phyloP scores from a whole-genome alignment of 2,329 filamentous ascomycete genomes.

The Thielaviopsis punctulata region DNA sequence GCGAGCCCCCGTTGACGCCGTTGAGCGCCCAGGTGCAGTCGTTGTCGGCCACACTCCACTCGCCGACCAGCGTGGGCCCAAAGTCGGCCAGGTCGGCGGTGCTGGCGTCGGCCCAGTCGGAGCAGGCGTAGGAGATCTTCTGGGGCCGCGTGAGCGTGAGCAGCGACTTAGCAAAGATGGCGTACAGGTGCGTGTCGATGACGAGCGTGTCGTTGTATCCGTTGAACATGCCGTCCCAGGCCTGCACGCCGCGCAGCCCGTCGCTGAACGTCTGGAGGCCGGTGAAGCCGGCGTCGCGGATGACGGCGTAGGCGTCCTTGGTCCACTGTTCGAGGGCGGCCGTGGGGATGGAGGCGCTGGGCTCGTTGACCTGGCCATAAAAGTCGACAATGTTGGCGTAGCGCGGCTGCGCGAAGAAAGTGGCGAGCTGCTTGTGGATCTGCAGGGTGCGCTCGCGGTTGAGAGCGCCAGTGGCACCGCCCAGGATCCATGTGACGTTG shows the following conservation, averaged over 20 bases:
- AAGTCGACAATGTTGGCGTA: conserved; percentile 40
- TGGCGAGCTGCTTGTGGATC: conserved; percentile 27
- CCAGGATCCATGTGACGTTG: conserved; percentile 18
- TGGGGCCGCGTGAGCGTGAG: conserved; percentile 46
- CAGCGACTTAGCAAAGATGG: conserved; percentile 57
- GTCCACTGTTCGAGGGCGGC: conserved; percentile 42
- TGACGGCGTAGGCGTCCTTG: conserved; percentile 31
- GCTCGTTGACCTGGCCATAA: conserved; percentile 53
- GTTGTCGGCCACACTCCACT: conserved; percentile 64
- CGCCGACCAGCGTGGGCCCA: conserved; percentile 58
- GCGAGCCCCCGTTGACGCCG: conserved; percentile 50
- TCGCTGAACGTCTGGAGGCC: conserved; percentile 50
- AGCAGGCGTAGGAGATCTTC: conserved; percentile 53
- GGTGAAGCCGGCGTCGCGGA: conserved; percentile 43
- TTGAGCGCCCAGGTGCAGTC: conserved; percentile 43
- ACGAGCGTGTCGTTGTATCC: conserved; percentile 39
- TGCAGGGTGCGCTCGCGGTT: conserved; percentile 36
- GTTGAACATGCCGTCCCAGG: conserved; percentile 53
- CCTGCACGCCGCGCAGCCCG: conserved; percentile 53
- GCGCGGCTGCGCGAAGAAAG: conserved; percentile 19
- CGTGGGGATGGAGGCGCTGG: conserved; percentile 40
- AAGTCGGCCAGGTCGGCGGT: conserved; percentile 32
- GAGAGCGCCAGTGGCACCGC: conserved; percentile 12
- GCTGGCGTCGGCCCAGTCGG: conserved; percentile 43
- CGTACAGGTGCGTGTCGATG: conserved; percentile 66